Evolutionary conservation across 176 grass and related monocot species (phyloP), one percentile per base, ranked within the genome.

Genomic region (Oryza longistaminata): DNA sequence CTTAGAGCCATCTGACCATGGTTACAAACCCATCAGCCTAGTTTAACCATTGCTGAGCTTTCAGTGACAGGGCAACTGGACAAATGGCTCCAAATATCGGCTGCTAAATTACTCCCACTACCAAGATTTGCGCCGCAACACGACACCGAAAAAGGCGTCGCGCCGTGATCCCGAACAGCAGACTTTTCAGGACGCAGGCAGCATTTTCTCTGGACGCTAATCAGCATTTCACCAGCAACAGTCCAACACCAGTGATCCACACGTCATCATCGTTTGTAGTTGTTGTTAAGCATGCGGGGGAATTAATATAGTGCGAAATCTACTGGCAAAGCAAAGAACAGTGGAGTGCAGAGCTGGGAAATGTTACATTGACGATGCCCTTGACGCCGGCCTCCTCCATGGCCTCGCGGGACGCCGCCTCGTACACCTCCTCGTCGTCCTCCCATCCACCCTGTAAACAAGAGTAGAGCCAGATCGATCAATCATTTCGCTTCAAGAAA

Each of bases 311-410:
- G 42, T 43, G 0, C 22, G 55, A 72, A 64, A 64, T 72, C 64
- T 55, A 66, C 44, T 37, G 4, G 55, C 10, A 58, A 55, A 1
- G 15, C 13, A 81, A 76, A 71, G n/a, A 49, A 26, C 27, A 22
- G 25, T 60, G n/a, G n/a, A n/a, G n/a, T n/a, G n/a, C n/a, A n/a
- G n/a, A n/a, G n/a, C n/a, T n/a, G n/a, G n/a, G n/a, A n/a, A n/a
- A n/a, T n/a, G n/a, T n/a, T 92, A 97, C 90, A 85, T 88, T 77
- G 62, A 94, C 82, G 76, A 81, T 75, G 74, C 94, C 92, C 86
- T 86, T 97, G 40, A 97, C 88, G 73, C 94, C 94, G 42, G 94
- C 94, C 89, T 97, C 94, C 87, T 97, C 94, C 88, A 94, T 49
- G 73, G 85, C 88, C 86, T 97, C 94, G 19, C 94, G 90, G 44